Base-by-base conservation (phyloP, 495 filamentous ascomycete genomes). In the Penicillium ochrochloron region DNA sequence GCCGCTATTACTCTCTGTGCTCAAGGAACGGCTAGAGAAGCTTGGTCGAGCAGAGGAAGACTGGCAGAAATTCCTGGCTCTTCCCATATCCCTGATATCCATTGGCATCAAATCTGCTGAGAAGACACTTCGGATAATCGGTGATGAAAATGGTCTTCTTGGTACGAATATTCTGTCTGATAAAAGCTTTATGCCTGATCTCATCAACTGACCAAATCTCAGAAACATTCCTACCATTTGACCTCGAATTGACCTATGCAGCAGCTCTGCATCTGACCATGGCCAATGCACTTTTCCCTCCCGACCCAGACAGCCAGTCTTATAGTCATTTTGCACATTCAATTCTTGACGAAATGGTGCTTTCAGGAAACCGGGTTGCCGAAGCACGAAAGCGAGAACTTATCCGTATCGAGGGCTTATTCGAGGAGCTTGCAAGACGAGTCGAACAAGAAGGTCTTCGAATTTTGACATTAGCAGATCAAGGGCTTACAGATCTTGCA, bases 161-260 rank as follows among this genome's bases (percentile, higher is more conserved):
- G 76, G 77, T 78, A 69, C 29, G 65, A 55, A 9, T 33, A 1
- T 9, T 33, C 31, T 7, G 2, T 33, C 31, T 34, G 57, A 25
- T 23, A 2, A 7, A 52, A 37, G 25, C 17, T n/a, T 17, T 11
- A 12, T 27, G n/a, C 21, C 41, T 17, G 41, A 57, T 12, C 14
- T 5, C 29, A 37, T 48, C 19, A 44, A 52, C 59, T 19, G 14
- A 17, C 50, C 59, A 25, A 59, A 9, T 7, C 59, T 39, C 19
- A 78, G 78, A 80, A 65, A 69, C 69, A 15, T 80, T 80, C 62
- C 69, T 80, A 14, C 74, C 75, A 11, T 80, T 76, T 59, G 73
- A 80, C 14, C 66, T 77, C 19, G 78, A 80, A 67, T 69, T 76
- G 39, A 75, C 73, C n/a, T 78, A 74, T 59, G 74, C 59, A 3